Evolutionary conservation across 495 filamentous ascomycete species (phyloP).

Genomic region (Lepidopterella palustris): DNA sequence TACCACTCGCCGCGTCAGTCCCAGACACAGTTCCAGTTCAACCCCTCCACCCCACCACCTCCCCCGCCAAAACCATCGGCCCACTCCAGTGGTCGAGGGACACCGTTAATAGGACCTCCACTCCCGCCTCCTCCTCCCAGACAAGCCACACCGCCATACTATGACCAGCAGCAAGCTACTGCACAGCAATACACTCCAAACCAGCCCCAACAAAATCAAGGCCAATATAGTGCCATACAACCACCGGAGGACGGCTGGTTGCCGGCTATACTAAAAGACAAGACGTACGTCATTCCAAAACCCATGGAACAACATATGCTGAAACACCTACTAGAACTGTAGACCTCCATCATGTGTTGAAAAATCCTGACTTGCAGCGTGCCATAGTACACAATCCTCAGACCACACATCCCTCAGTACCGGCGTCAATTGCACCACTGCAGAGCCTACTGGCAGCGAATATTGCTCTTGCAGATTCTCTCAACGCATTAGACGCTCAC

Average conservation of each 20-base stretch:
- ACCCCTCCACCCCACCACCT: slow-evolving; percentile 35
- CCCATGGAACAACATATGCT: neutral
- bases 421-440: slow-evolving; percentile 49
- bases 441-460: slow-evolving; percentile 59
- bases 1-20: slow-evolving; percentile 29
- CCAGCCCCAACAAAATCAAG: slow-evolving; percentile 12
- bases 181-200: slow-evolving; percentile 16
- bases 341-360: slow-evolving; percentile 37
- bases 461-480: slow-evolving; percentile 55
- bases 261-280: slow-evolving; percentile 34
- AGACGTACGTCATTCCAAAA: slow-evolving; percentile 30
- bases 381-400: slow-evolving; percentile 48
- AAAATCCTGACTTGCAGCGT: slow-evolving; percentile 32
- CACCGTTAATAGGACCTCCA: slow-evolving; percentile 34
- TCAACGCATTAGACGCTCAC: slow-evolving; percentile 51
- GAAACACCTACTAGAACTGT: slow-evolving; percentile 27
- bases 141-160: slow-evolving; percentile 19
- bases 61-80: slow-evolving; percentile 39
- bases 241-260: slow-evolving; percentile 38
- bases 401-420: slow-evolving; percentile 59
- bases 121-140: slow-evolving; percentile 37
- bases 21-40: slow-evolving; percentile 29
- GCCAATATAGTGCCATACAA: slow-evolving; percentile 11
- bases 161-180: slow-evolving; percentile 11
- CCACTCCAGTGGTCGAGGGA: slow-evolving; percentile 29